A percentile compares a stretch with the other conserved stretches of the same genome.
Conservation (phyloP, 371 early-diverging fungal species). For the Synchytrium microbalum region DNA sequence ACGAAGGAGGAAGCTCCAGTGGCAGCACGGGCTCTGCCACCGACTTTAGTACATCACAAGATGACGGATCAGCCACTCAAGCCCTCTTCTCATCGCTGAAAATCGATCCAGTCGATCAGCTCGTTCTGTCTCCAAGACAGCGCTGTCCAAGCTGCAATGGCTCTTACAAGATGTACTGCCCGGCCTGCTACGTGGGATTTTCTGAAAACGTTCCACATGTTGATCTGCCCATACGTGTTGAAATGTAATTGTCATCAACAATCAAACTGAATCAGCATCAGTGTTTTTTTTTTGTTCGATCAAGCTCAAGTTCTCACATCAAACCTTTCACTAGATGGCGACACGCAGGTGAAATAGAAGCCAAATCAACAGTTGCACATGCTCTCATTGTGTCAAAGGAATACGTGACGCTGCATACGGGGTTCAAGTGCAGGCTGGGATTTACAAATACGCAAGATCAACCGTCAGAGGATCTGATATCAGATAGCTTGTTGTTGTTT, state of each 20-base stretch:
- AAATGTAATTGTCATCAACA: constrained; percentile 47
- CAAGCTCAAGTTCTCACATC: constrained; percentile 2
- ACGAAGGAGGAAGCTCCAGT: too few relatives aligned
- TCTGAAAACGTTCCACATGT: constrained; percentile 32
- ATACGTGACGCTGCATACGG: constrained; percentile 79
- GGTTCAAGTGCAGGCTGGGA: constrained; percentile 52
- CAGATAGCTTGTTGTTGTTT: constrained; percentile 74
- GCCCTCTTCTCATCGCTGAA: constrained; percentile 1
- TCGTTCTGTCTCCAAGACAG: neutral
- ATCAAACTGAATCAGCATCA: neutral
- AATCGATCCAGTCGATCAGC: constrained; percentile 1
- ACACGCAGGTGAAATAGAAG: constrained; percentile 67
- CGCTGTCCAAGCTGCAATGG: constrained; percentile 14
- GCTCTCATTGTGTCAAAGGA: neutral
- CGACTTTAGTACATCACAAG: neutral
- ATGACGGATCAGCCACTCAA: neutral
- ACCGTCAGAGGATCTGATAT: constrained; percentile 43
- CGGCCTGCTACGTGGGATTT: constrained; percentile 16
- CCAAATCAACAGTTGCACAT: constrained; percentile 38
- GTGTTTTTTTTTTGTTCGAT: neutral
- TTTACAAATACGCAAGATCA: constrained; percentile 25
- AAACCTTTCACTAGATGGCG: constrained; percentile 52
- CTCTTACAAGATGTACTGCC: constrained; percentile 13
- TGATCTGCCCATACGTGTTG: constrained; percentile 64
- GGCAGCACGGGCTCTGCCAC: too few relatives aligned